phyloP scores from a whole-genome alignment of 2,329 filamentous ascomycete genomes.

The Colletotrichum chlorophyti region DNA sequence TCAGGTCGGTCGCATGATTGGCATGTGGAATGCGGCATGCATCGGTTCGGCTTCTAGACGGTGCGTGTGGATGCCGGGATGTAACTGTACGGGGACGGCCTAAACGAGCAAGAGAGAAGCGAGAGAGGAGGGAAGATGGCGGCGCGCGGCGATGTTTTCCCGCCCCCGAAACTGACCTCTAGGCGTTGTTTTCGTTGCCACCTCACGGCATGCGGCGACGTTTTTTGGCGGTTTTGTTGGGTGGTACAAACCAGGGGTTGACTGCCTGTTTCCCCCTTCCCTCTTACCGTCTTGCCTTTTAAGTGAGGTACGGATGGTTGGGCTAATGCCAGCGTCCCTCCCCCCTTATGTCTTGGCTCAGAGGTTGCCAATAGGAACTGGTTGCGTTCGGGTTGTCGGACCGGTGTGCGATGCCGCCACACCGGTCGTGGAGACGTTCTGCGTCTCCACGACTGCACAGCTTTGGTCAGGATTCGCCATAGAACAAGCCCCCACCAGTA shows the following conservation, averaged over 20 bases:
- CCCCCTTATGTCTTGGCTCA: not conserved
- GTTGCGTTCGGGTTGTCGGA: not conserved
- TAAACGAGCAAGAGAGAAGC: not conserved
- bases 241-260: too few species aligned
- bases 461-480: too few species aligned
- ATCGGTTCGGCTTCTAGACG: slow-evolving; percentile 21
- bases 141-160: not conserved
- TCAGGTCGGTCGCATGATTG: slow-evolving; percentile 26
- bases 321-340: too few species aligned
- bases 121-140: not conserved
- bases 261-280: too few species aligned
- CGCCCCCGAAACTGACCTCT: too few species aligned
- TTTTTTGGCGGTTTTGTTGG: too few species aligned
- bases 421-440: not conserved
- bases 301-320: too few species aligned
- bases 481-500: too few species aligned
- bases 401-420: not conserved
- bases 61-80: slow-evolving; percentile 9
- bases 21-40: slow-evolving; percentile 24
- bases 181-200: not conserved
- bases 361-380: not conserved
- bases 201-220: too few species aligned
- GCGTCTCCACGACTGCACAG: too few species aligned
- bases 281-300: too few species aligned
- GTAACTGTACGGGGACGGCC: not conserved